Percentiles rank a stretch among this genome's conserved stretches.
Evolutionary conservation across 257 asterid genomes (phyloP).

Genomic region (Scutellaria minor): DNA sequence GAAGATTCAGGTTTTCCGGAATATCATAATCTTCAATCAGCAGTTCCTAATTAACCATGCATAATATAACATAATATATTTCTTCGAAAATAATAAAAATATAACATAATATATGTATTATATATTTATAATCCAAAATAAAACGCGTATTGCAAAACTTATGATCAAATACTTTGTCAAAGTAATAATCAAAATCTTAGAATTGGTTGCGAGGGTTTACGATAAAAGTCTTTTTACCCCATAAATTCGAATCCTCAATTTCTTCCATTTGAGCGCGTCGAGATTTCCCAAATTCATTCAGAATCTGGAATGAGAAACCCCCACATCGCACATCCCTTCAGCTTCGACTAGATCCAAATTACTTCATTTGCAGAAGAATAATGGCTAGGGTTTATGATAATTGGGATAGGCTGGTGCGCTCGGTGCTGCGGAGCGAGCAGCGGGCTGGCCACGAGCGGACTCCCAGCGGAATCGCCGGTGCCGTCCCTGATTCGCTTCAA

Average conservation of each 20-base stretch:
- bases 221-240: conserved; percentile 9
- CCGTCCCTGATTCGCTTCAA: conserved; percentile 92
- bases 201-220: conserved; percentile 10
- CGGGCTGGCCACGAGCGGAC: conserved; percentile 71
- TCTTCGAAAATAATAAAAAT: too few species aligned
- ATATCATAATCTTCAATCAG: too few species aligned
- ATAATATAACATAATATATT: too few species aligned
- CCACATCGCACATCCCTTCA: conserved; percentile 20
- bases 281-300: conserved; percentile 21
- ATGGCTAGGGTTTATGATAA: conserved; percentile 79
- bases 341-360: conserved; percentile 36
- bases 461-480: conserved; percentile 85
- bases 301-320: conserved; percentile 34
- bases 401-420: conserved; percentile 85
- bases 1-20: too few species aligned
- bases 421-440: conserved; percentile 74
- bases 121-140: too few species aligned
- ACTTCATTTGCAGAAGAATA: conserved; percentile 25
- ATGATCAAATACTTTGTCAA: too few species aligned
- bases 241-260: conserved; percentile 14
- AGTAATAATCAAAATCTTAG: too few species aligned
- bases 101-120: too few species aligned
- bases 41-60: too few species aligned
- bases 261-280: conserved; percentile 41
- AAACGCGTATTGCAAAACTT: too few species aligned